Evolutionary conservation across 495 filamentous ascomycete genomes (phyloP).

Genomic region (Chaetomium tenue): DNA sequence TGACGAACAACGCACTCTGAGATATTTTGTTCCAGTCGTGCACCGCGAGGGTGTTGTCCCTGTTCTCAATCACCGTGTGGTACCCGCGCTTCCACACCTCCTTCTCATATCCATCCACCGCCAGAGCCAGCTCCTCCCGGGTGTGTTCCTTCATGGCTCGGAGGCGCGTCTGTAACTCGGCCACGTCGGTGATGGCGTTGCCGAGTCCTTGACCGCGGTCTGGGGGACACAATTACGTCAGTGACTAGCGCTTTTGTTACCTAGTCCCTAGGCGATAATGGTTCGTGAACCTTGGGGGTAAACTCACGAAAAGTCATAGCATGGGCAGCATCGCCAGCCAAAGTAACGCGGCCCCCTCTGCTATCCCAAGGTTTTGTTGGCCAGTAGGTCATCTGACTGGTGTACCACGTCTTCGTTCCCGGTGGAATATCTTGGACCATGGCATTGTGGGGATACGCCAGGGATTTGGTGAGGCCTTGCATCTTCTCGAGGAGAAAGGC

Average conservation of each 20-base stretch:
- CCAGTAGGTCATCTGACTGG: slow-evolving; percentile 28
- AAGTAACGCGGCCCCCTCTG: slow-evolving; percentile 41
- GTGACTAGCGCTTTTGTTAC: too few species aligned
- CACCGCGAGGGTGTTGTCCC: slow-evolving; percentile 36
- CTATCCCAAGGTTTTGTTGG: slow-evolving; percentile 44
- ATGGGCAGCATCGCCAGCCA: slow-evolving; percentile 54
- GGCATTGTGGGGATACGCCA: slow-evolving; percentile 28
- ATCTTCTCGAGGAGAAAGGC: slow-evolving; percentile 19
- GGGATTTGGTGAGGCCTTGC: slow-evolving; percentile 8
- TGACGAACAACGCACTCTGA: slow-evolving; percentile 15
- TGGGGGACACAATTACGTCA: background rate
- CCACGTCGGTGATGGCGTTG: slow-evolving; percentile 47
- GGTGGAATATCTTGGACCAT: slow-evolving; percentile 23
- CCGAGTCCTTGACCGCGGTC: slow-evolving; percentile 53
- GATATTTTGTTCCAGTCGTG: slow-evolving; percentile 40
- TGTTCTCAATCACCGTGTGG: slow-evolving; percentile 32
- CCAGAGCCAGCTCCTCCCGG: slow-evolving; percentile 25
- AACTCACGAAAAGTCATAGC: slow-evolving; percentile 47
- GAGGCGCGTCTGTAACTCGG: slow-evolving; percentile 34
- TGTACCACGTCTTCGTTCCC: slow-evolving; percentile 18
- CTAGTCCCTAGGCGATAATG: too few species aligned
- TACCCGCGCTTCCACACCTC: slow-evolving; percentile 38
- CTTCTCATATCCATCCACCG: slow-evolving; percentile 35
- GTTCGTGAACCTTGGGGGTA: background rate
- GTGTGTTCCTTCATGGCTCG: slow-evolving; percentile 28